Evolutionary conservation across 352 stramenopile species (phyloP).

Genomic region (Globisporangium acanthophoron): DNA sequence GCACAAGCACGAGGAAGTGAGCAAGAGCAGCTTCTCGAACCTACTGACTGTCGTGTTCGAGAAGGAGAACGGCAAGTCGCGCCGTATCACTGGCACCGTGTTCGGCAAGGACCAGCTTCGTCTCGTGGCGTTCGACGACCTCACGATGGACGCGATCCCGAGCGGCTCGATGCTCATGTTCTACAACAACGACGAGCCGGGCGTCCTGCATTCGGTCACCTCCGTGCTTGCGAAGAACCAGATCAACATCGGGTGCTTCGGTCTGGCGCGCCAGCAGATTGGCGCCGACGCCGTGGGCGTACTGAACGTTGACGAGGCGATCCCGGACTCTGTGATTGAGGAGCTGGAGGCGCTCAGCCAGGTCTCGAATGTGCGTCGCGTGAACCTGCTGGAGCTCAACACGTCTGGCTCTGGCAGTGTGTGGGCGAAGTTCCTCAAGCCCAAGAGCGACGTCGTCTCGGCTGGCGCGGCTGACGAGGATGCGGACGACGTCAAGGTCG

Average conservation of each 20-base stretch:
- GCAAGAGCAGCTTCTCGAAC: slow-evolving; percentile 79
- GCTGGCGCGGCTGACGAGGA: slow-evolving; percentile 3
- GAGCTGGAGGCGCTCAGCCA: slow-evolving; percentile 68
- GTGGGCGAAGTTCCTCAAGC: slow-evolving; percentile 61
- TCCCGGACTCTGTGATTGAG: slow-evolving; percentile 80
- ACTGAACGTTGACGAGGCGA: slow-evolving; percentile 87
- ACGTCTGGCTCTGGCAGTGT: slow-evolving; percentile 35
- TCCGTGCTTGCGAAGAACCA: slow-evolving; percentile 87
- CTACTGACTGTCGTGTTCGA: slow-evolving; percentile 90
- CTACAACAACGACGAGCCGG: slow-evolving; percentile 93
- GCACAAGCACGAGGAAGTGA: slow-evolving; percentile 84
- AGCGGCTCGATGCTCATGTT: slow-evolving; percentile 91
- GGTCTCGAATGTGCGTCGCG: slow-evolving; percentile 81
- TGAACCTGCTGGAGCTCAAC: slow-evolving; percentile 79
- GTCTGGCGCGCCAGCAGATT: slow-evolving; percentile 68
- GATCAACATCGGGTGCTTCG: slow-evolving; percentile 95
- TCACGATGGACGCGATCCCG: slow-evolving; percentile 81
- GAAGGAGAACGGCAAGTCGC: slow-evolving; percentile 66
- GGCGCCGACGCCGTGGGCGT: slow-evolving; percentile 76
- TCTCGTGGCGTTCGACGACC: slow-evolving; percentile 85
- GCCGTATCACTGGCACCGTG: slow-evolving; percentile 84
- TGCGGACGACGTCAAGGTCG: slow-evolving; percentile 27
- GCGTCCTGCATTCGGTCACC: slow-evolving; percentile 92
- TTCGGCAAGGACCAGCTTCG: slow-evolving; percentile 86
- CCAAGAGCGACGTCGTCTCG: slow-evolving; percentile 19